Conservation (phyloP, 345 rosid species). For the Punica granatum region DNA sequence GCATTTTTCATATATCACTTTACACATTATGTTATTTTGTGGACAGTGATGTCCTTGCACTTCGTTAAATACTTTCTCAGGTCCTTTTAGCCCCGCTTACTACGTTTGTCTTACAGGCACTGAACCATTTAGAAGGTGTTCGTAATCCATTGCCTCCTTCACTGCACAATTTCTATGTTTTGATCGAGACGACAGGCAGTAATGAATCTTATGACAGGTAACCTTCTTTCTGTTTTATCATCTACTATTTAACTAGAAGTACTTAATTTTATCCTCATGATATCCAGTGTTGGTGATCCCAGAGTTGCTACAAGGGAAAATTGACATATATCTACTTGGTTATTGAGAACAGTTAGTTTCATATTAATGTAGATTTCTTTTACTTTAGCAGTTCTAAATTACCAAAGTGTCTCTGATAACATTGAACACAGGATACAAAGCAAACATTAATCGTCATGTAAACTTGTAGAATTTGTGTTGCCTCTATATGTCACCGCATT, state of each 20-base stretch:
- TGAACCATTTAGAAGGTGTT: conserved; percentile 73
- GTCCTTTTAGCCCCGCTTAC: background rate
- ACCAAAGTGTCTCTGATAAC: background rate
- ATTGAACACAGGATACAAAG: background rate
- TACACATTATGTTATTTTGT: background rate
- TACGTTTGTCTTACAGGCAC: conserved; percentile 36
- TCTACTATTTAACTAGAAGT: background rate
- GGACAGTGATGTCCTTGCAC: background rate
- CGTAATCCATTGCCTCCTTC: conserved; percentile 76
- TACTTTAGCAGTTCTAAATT: background rate
- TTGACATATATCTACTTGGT: background rate
- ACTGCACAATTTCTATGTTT: conserved; percentile 65
- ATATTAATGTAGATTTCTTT: background rate
- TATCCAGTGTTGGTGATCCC: background rate
- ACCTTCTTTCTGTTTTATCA: conserved; percentile 4
- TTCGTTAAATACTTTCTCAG: background rate
- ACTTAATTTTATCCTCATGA: background rate
- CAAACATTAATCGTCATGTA: background rate
- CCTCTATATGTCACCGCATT: background rate
- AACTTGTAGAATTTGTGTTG: background rate
- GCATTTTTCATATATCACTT: no score
- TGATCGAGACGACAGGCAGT: conserved; percentile 88
- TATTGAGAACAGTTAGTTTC: background rate
- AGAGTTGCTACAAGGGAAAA: background rate
- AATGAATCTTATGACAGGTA: conserved; percentile 68